A percentile compares a stretch with the other conserved stretches of the same genome.
Evolutionary conservation across 352 stramenopile genomes (phyloP).

Genomic region (Globisporangium paroecandrum): DNA sequence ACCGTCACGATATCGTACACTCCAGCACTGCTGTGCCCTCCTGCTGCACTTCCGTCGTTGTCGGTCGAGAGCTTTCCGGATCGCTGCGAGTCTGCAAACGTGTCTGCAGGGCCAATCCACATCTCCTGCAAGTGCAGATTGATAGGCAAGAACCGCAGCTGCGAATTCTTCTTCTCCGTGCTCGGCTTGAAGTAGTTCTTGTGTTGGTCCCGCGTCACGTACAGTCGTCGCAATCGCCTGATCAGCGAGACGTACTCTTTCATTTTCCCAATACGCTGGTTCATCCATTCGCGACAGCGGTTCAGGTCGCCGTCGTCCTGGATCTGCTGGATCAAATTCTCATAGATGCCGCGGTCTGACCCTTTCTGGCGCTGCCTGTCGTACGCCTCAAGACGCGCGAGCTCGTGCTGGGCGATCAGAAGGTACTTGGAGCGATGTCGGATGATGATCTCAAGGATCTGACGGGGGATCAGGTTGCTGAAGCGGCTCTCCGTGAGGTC

Average conservation of each 20-base stretch:
- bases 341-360: constrained; percentile 78
- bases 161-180: constrained; percentile 81
- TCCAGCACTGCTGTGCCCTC: constrained; percentile 8
- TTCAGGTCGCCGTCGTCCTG: constrained; percentile 82
- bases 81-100: constrained; percentile 33
- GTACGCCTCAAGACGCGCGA: constrained; percentile 72
- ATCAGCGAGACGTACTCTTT: constrained; percentile 76
- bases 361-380: constrained; percentile 76
- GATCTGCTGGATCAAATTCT: constrained; percentile 88
- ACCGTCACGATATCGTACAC: constrained; percentile 88
- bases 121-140: constrained; percentile 87
- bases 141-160: constrained; percentile 77
- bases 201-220: constrained; percentile 61
- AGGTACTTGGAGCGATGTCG: constrained; percentile 73
- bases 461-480: constrained; percentile 77
- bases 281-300: constrained; percentile 83
- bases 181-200: constrained; percentile 87
- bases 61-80: constrained; percentile 27
- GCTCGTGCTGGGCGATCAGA: constrained; percentile 68
- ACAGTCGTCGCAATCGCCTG: constrained; percentile 55
- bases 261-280: constrained; percentile 51
- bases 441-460: constrained; percentile 81
- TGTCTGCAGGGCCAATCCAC: constrained; percentile 68
- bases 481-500: constrained; percentile 82
- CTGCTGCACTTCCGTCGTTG: constrained; percentile 14